Conservation (phyloP, 176 grass and related monocot genomes). For the Oryza longistaminata region DNA sequence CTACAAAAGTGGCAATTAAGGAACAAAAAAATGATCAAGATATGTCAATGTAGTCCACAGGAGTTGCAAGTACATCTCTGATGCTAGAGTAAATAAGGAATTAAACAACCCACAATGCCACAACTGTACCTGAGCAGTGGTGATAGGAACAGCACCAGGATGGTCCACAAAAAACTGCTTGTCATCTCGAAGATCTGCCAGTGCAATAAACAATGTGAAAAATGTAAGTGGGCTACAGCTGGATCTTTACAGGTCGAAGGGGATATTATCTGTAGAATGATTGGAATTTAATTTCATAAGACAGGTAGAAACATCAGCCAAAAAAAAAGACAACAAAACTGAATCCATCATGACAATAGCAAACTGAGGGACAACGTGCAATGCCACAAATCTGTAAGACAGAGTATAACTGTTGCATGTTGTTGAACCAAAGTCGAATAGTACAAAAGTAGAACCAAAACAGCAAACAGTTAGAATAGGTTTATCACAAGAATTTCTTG, state of each 20-base stretch:
- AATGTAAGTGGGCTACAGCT: conserved; percentile 5
- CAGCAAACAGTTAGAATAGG: neutral
- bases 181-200: conserved; percentile 76
- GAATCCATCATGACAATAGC: neutral
- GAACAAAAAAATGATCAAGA: neutral
- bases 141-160: conserved; percentile 76
- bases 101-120: neutral
- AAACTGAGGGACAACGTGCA: neutral
- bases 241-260: conserved; percentile 1
- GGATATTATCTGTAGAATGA: neutral
- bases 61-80: neutral
- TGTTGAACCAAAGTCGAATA: neutral
- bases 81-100: conserved; percentile 3
- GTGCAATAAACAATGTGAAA: conserved; percentile 32
- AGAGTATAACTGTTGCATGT: neutral
- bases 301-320: neutral
- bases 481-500: neutral
- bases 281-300: neutral
- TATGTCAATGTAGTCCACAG: neutral
- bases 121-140: conserved; percentile 66
- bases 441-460: neutral
- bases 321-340: neutral
- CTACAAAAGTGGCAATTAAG: conserved; percentile 37
- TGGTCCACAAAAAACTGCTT: conserved; percentile 76
- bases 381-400: neutral